Evolutionary conservation across 306 rosid species (phyloP).

Genomic region (Pachyrhizus erosus): DNA sequence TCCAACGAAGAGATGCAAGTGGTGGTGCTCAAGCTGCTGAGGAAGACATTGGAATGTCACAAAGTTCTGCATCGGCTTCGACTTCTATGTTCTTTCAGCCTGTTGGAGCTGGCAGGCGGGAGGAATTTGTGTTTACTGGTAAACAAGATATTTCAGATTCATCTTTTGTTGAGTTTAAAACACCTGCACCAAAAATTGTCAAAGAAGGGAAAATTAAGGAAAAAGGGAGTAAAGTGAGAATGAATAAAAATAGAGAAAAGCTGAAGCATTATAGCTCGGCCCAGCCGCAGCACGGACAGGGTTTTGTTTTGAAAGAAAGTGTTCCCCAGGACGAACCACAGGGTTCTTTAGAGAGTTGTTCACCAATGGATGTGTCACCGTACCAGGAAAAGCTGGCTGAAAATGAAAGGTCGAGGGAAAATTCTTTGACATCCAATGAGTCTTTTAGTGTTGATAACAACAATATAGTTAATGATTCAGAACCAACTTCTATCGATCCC

Average conservation of each 20-base stretch:
- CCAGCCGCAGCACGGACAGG: slow-evolving; percentile 56
- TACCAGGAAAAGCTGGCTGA: slow-evolving; percentile 75
- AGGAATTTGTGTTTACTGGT: slow-evolving; percentile 58
- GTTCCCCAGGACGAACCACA: slow-evolving; percentile 52
- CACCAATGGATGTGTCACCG: slow-evolving; percentile 95
- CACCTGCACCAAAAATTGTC: slow-evolving; percentile 53
- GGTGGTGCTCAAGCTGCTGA: slow-evolving; percentile 40
- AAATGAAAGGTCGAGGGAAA: slow-evolving; percentile 57
- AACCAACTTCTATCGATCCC: slow-evolving; percentile 50
- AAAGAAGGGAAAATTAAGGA: slow-evolving; percentile 65
- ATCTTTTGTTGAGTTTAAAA: slow-evolving; percentile 68
- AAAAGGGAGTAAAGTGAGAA: slow-evolving; percentile 51
- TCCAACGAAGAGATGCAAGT: slow-evolving; percentile 30
- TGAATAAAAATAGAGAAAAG: slow-evolving; percentile 63
- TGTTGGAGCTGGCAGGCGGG: slow-evolving; percentile 49
- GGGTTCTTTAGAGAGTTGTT: slow-evolving; percentile 62
- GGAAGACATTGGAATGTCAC: slow-evolving; percentile 41
- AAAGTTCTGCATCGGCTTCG: slow-evolving; percentile 40
- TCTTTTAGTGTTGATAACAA: slow-evolving; percentile 49
- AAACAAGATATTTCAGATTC: slow-evolving; percentile 51
- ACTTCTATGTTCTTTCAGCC: slow-evolving; percentile 50
- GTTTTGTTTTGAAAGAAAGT: slow-evolving; percentile 56
- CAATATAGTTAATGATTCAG: slow-evolving; percentile 14
- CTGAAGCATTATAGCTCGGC: slow-evolving; percentile 49
- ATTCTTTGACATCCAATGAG: slow-evolving; percentile 66